Evolutionary conservation across 2,329 filamentous ascomycete species (phyloP), one percentile per base, ranked within the genome.

Genomic region (Colletotrichum camelliae): DNA sequence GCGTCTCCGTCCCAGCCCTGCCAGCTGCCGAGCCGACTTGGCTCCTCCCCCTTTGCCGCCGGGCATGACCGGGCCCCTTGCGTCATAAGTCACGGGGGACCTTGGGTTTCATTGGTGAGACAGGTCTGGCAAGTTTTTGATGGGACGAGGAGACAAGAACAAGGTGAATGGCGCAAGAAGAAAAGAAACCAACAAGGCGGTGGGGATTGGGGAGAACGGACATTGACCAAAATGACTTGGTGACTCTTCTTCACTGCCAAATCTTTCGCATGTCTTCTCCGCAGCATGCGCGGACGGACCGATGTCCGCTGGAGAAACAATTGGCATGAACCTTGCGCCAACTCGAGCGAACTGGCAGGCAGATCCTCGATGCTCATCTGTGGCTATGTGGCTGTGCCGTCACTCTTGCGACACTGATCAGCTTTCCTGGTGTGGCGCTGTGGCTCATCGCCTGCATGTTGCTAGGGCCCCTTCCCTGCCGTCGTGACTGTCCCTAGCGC

Each of bases 361-460:
- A 64, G 39, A 21, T 70, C n/a, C 73, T 62, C 13, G 27, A 33
- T 52, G 13, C 10, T 10, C 21, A 33, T 31, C 15, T 76, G 74
- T 76, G 74, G 58, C 74, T 76, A 48, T 76, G 74, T 76, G 74
- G 74, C 74, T 76, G 57, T 69, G 74, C 61, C 74, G 48, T 74
- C 58, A 73, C 27, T 48, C 6, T 57, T 73, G 21, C 70, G 58
- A 58, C 43, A 69, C 68, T 33, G 6, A 31, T 69, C 74, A 76
- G 74, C 74, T 60, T 29, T 24, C 9, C 5, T 12, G 9, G 5
- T 74, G 74, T 76, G 74, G 74, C 74, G 74, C 29, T 69, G 74
- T 76, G 74, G 74, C 74, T 76, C 57, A 64, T 58, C 39, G 24
- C 43, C 64, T 67, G 64, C 70, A 68, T 35, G 7, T 27, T 27